Conservation (phyloP, 169 alveolate species). For the Eimeria sp. region DNA sequence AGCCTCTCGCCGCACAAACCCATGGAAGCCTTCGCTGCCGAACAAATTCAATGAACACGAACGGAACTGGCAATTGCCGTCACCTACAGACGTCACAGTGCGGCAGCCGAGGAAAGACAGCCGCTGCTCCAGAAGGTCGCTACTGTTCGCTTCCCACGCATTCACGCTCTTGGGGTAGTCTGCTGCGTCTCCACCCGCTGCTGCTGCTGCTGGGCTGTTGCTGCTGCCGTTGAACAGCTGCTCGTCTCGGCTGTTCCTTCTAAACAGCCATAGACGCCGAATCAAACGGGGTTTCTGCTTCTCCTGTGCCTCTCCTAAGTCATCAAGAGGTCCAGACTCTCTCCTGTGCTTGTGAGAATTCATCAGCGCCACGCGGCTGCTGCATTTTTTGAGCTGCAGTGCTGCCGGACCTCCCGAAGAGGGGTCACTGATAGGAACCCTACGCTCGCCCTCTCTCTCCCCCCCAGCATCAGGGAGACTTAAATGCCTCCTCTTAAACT, state of each 20-base stretch:
- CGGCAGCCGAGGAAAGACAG: conserved; percentile 84
- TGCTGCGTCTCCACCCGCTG: neutral
- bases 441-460: neutral
- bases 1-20: conserved; percentile 83
- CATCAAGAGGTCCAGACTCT: neutral
- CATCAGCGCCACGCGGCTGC: conserved; percentile 43
- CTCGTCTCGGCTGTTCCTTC: conserved; percentile 4
- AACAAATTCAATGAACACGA: conserved; percentile 86
- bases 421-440: neutral
- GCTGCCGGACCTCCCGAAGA: neutral
- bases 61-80: conserved; percentile 89
- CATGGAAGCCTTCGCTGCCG: conserved; percentile 85
- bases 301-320: neutral
- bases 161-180: conserved; percentile 1
- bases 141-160: conserved; percentile 50
- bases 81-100: conserved; percentile 82
- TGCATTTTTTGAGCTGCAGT: neutral
- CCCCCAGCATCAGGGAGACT: neutral
- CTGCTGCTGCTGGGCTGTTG: conserved; percentile 21
- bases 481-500: conserved; percentile 9
- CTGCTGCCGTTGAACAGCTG: neutral
- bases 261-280: conserved; percentile 34
- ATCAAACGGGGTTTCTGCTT: neutral
- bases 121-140: conserved; percentile 83
- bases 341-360: neutral